Conservation (phyloP, 2,329 filamentous ascomycete species). For the Cadophora luteo-olivacea region DNA sequence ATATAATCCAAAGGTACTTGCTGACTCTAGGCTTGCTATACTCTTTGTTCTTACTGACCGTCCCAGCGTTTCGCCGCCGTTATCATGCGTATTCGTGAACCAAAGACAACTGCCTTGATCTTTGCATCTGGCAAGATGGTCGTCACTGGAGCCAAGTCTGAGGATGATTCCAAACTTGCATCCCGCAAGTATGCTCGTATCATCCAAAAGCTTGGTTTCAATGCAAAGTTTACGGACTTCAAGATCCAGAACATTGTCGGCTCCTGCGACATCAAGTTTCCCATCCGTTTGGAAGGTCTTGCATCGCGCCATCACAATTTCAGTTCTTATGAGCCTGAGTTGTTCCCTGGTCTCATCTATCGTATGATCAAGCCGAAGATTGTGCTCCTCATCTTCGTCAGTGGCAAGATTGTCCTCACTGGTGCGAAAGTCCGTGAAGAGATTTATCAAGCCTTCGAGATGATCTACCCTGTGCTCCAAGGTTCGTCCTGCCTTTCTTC, state of each 20-base stretch:
- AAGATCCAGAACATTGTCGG: slow-evolving; percentile 99
- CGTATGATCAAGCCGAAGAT: slow-evolving; percentile 99
- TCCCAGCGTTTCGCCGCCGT: slow-evolving; percentile 94
- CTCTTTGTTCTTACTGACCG: slow-evolving; percentile 48
- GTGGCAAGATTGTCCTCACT: slow-evolving; percentile 96
- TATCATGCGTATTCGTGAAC: slow-evolving; percentile 99
- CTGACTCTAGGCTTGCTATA: slow-evolving; percentile 53
- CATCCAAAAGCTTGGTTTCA: slow-evolving; percentile 99
- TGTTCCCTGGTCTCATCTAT: slow-evolving; percentile 99
- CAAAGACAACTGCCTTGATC: slow-evolving; percentile 97
- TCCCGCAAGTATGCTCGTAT: slow-evolving; percentile 98
- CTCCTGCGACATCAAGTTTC: slow-evolving; percentile 99
- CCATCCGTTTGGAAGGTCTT: slow-evolving; percentile 93
- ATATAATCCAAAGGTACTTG: slow-evolving; percentile 93
- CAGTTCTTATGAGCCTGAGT: slow-evolving; percentile 96
- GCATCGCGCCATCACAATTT: slow-evolving; percentile 99
- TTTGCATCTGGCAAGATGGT: slow-evolving; percentile 99
- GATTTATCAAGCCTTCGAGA: slow-evolving; percentile 95
- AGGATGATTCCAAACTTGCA: slow-evolving; percentile 96
- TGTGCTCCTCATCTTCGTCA: slow-evolving; percentile 96
- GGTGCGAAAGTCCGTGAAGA: slow-evolving; percentile 98
- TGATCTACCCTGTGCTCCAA: slow-evolving; percentile 95
- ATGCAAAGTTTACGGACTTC: slow-evolving; percentile 99
- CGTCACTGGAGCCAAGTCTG: slow-evolving; percentile 95
- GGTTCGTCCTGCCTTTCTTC: slow-evolving; percentile 57